phyloP scores from a whole-genome alignment of 179 eudicot species.

The Spinacia oleracea region DNA sequence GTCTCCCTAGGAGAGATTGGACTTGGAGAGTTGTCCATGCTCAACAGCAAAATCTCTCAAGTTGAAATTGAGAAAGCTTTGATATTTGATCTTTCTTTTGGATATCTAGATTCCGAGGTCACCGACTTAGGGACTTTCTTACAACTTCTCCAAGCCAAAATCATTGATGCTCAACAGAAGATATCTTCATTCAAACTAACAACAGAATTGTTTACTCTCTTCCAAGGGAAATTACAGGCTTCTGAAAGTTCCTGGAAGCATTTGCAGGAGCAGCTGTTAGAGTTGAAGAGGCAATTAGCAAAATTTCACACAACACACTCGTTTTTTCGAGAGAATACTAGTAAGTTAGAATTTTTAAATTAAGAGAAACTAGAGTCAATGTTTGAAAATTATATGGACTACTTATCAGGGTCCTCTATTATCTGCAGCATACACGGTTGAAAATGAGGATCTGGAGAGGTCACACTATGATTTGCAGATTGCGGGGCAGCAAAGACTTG shows the following conservation, averaged over 20 bases:
- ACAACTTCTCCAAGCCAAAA: slow-evolving; percentile 40
- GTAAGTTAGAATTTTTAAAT: slow-evolving; percentile 42
- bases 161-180: slow-evolving; percentile 39
- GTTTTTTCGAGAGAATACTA: slow-evolving; percentile 36
- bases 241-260: slow-evolving; percentile 56
- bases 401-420: slow-evolving; percentile 13
- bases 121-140: slow-evolving; percentile 50
- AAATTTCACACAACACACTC: slow-evolving; percentile 53
- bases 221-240: slow-evolving; percentile 49
- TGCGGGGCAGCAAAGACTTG: slow-evolving; percentile 48
- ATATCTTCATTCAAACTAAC: slow-evolving; percentile 38
- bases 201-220: slow-evolving; percentile 36
- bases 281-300: slow-evolving; percentile 57
- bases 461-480: slow-evolving; percentile 35
- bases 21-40: slow-evolving; percentile 42
- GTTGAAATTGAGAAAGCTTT: slow-evolving; percentile 57
- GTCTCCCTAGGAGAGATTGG: slow-evolving; percentile 59
- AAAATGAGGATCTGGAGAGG: slow-evolving; percentile 17
- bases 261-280: slow-evolving; percentile 53
- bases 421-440: slow-evolving; percentile 34
- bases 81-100: slow-evolving; percentile 55
- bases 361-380: neutral
- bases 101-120: slow-evolving; percentile 64
- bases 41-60: slow-evolving; percentile 37
- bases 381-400: neutral